Evolutionary conservation across 768 basidiomycete genomes (phyloP), one percentile per base, ranked within the genome.

Genomic region (Rhodotorula sphaerocarpa): DNA sequence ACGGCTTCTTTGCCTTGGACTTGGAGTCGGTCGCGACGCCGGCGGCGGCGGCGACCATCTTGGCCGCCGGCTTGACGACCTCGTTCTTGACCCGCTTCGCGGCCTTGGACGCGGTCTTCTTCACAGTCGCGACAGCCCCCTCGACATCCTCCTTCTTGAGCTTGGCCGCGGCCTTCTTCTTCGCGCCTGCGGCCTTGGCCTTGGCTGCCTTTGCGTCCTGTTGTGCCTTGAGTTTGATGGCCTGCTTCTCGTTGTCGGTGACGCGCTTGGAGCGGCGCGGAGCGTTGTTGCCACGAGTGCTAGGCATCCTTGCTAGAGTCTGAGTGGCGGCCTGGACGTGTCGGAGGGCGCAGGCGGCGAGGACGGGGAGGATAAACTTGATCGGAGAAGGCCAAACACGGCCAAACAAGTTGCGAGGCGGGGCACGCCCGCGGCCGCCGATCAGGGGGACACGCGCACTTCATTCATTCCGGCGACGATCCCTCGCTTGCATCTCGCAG

Each of bases 201-300:
- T 31, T 42, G 27, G 18, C 58, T 4, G 31, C 57, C 15, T 20
- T 7, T 5, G n/a, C 27, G 7, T 4, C 10, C 18, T 46, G 36
- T 31, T 52, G 55, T 28, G 50, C 45, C 55, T 57, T 52, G 39
- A 18, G 21, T 41, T 55, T 55, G 20, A 20, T 42, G 21, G 53
- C 53, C 30, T 16, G 16, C 46, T 48, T 28, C n/a, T 58, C 43
- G 28, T 42, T 0, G 25, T 52, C 39, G 28, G 23, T 9, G 46
- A 45, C 42, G 41, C 63, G 57, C 25, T 42, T 31, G 3, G 54
- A 56, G 25, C 50, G 47, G 14, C 58, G 54, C 9, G 63, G 63
- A 0, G 63, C 63, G 16, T 57, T 51, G 5, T 51, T 48, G 2
- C 63, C 53, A 9, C 50, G 57, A 0, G 42, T 44, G 30, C 47